These are phyloP conservation scores for Pythium volutum DNA, from an alignment of 352 stramenopile genomes.

Conservation along the genomic window DNA sequence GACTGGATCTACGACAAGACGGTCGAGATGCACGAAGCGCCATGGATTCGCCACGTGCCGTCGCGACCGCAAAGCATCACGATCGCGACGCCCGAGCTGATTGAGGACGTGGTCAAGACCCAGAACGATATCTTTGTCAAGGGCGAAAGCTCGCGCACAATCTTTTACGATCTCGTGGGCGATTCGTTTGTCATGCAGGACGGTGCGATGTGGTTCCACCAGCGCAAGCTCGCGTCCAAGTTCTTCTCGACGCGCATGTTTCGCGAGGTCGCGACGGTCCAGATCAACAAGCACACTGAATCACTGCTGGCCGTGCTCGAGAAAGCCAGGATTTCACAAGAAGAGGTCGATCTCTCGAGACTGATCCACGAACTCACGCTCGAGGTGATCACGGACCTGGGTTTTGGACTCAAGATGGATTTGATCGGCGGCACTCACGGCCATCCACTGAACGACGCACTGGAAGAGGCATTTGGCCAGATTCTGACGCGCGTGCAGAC, in stretches of 20 bases:
- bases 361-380: slow-evolving; percentile 26
- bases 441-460: slow-evolving; percentile 12
- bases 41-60: neutral
- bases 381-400: slow-evolving; percentile 27
- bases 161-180: slow-evolving; percentile 21
- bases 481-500: slow-evolving; percentile 13
- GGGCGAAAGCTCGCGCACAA: slow-evolving; percentile 1
- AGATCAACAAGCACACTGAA: slow-evolving; percentile 16
- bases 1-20: slow-evolving; percentile 20
- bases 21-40: too few relatives aligned
- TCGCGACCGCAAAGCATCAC: slow-evolving; percentile 10
- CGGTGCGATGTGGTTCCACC: slow-evolving; percentile 19
- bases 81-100: slow-evolving; percentile 12
- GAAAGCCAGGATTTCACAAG: neutral
- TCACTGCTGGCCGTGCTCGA: slow-evolving; percentile 2
- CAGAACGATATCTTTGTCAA: slow-evolving; percentile 21
- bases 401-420: slow-evolving; percentile 25
- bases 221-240: slow-evolving; percentile 20
- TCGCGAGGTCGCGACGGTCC: slow-evolving; percentile 7
- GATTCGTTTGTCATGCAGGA: slow-evolving; percentile 23
- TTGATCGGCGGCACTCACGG: slow-evolving; percentile 1
- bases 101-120: slow-evolving; percentile 25
- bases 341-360: slow-evolving; percentile 13
- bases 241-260: slow-evolving; percentile 21
- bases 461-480: slow-evolving; percentile 1